phyloP scores from a whole-genome alignment of 345 rosid species.

The Sisymbrium altissimum region DNA sequence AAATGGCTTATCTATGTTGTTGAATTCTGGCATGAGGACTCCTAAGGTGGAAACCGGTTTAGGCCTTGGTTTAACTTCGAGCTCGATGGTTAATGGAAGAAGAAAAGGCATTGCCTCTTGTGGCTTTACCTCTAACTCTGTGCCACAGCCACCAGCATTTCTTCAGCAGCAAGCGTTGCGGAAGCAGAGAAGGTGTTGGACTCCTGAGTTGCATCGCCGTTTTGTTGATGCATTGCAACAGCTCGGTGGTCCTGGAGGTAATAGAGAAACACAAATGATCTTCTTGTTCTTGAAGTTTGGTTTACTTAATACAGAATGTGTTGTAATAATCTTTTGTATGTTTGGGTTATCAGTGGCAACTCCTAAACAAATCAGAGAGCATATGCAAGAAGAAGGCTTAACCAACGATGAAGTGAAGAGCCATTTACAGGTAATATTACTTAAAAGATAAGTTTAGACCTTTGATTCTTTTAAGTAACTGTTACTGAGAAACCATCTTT shows the following conservation, averaged over 20 bases:
- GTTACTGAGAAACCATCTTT: constrained; percentile 9
- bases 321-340: neutral
- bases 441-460: neutral
- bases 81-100: constrained; percentile 43
- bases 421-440: constrained; percentile 68
- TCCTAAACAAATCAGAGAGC: constrained; percentile 94
- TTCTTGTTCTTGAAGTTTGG: constrained; percentile 13
- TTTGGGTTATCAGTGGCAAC: constrained; percentile 64
- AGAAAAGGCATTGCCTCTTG: constrained; percentile 32
- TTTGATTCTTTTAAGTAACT: neutral
- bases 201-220: constrained; percentile 82
- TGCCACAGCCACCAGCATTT: constrained; percentile 32
- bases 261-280: neutral
- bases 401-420: constrained; percentile 99
- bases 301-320: neutral
- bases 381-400: constrained; percentile 91
- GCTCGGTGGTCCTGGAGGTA: constrained; percentile 92
- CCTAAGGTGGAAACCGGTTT: constrained; percentile 51
- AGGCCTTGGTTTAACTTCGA: constrained; percentile 31
- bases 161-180: constrained; percentile 54
- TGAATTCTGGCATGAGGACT: constrained; percentile 51
- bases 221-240: constrained; percentile 80
- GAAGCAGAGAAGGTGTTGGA: constrained; percentile 97
- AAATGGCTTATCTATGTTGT: constrained; percentile 44
- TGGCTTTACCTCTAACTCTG: constrained; percentile 36